Percentiles rank a stretch among this genome's conserved stretches.
Evolutionary conservation across 2,329 filamentous ascomycete species (phyloP).

Genomic region (Lasiodiplodia sp.): DNA sequence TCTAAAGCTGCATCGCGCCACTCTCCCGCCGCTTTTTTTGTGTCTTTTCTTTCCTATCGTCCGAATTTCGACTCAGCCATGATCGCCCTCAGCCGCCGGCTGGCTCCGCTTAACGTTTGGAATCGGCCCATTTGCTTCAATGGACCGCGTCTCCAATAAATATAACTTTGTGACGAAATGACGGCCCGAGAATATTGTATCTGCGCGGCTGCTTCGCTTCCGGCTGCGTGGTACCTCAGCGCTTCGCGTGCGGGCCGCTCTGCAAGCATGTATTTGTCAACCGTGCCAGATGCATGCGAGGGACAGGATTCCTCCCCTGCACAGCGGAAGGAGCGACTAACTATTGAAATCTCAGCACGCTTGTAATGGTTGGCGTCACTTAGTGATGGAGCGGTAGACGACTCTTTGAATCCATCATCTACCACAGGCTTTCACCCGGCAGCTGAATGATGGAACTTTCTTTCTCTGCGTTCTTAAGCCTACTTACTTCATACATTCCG

Average conservation of each 20-base stretch:
- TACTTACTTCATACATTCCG: no score
- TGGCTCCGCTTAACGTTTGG: background rate
- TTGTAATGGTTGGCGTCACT: background rate
- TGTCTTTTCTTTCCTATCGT: no score
- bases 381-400: background rate
- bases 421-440: background rate
- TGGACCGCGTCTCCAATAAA: background rate
- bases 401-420: background rate
- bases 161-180: background rate
- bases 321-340: background rate
- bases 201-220: background rate
- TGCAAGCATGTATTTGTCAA: background rate
- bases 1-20: no score
- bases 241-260: background rate
- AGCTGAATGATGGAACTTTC: background rate
- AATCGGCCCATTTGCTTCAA: background rate
- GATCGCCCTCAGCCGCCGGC: background rate
- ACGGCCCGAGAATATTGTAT: background rate
- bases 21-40: no score
- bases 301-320: background rate
- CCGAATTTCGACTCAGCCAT: no score
- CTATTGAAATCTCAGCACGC: background rate
- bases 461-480: background rate
- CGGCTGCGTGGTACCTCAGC: background rate
- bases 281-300: background rate